phyloP scores from a whole-genome alignment of 2,329 filamentous ascomycete genomes.

The Aureobasidium sp. region DNA sequence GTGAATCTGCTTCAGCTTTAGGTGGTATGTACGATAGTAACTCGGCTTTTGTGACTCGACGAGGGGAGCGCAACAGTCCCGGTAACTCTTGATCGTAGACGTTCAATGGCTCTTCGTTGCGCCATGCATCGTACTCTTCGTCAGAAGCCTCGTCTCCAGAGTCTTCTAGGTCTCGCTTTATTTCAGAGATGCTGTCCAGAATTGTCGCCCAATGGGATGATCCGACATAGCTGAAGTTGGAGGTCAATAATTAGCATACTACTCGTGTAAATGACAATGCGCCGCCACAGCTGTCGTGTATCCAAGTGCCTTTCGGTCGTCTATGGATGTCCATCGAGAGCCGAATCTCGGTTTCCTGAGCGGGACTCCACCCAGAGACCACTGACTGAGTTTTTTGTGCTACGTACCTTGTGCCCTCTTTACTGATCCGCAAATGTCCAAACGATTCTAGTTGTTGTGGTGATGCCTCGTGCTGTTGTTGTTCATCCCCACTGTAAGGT shows the following conservation, averaged over 20 bases:
- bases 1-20: conserved; percentile 26
- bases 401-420: conserved; percentile 49
- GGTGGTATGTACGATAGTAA: conserved; percentile 28
- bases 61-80: conserved; percentile 15
- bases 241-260: background rate
- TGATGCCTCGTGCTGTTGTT: conserved; percentile 37
- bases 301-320: background rate
- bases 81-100: background rate
- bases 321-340: no score
- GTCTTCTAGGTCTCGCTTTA: conserved; percentile 28
- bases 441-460: conserved; percentile 57
- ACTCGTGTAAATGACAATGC: background rate
- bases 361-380: background rate
- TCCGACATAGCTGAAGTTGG: conserved; percentile 60
- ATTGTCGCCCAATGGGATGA: conserved; percentile 80
- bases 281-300: background rate
- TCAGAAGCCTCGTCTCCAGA: conserved; percentile 23
- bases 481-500: conserved; percentile 6
- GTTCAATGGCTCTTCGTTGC: conserved; percentile 14
- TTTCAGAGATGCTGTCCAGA: conserved; percentile 51
- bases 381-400: no score
- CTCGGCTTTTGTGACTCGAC: conserved; percentile 24
- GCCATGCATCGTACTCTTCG: conserved; percentile 7
- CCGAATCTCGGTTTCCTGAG: background rate
- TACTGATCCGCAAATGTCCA: conserved; percentile 75